Percentiles rank a stretch among this genome's conserved stretches.
Evolutionary conservation across 352 stramenopile species (phyloP).

Genomic region (Stramenopiles sp.): DNA sequence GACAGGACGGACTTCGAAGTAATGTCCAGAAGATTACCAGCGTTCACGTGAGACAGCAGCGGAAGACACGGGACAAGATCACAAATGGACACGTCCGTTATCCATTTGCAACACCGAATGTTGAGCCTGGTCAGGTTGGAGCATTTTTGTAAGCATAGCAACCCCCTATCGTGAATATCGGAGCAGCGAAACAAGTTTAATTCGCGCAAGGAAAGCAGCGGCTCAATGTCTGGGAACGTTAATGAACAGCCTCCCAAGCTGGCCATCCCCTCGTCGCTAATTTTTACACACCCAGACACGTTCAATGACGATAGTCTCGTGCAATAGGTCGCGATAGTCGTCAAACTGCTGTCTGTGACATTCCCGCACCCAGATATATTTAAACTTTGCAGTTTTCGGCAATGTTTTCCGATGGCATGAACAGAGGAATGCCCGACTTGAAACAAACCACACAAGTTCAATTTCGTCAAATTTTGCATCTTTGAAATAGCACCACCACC

Average conservation of each 20-base stretch:
- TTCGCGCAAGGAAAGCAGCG: not conserved
- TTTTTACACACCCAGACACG: not conserved
- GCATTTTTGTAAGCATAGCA: not conserved
- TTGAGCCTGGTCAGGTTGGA: not conserved
- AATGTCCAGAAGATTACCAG: not conserved
- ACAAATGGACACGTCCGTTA: not conserved
- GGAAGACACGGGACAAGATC: not conserved
- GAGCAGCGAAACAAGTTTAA: not conserved
- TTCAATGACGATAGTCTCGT: not conserved
- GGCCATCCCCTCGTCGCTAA: not conserved
- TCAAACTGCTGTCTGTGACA: not conserved
- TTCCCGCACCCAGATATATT: not conserved
- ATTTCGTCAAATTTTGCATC: not conserved
- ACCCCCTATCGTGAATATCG: not conserved
- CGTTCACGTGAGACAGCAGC: not conserved
- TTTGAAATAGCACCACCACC: not conserved
- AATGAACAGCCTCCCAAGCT: too few species aligned
- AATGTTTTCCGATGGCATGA: not conserved
- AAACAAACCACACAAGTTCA: not conserved
- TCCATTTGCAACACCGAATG: conserved; percentile 4
- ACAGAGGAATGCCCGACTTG: not conserved
- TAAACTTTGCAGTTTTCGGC: not conserved
- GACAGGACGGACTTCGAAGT: not conserved
- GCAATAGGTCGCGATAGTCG: not conserved
- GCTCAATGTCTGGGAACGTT: too few species aligned